Conservation (phyloP, 306 rosid species). For the Inga leiocalycina region DNA sequence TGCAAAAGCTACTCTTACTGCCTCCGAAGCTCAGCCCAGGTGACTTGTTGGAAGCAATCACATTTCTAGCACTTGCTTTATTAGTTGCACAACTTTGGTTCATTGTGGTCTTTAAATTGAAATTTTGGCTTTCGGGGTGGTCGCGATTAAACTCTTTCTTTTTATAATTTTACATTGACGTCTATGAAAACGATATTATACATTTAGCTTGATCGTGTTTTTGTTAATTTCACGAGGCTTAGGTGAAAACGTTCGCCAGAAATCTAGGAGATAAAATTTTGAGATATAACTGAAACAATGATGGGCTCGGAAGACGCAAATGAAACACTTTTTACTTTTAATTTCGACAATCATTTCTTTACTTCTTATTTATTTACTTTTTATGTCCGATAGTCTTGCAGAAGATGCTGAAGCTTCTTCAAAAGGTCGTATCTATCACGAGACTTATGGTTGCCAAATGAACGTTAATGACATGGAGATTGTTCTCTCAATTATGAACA, state of each 20-base stretch:
- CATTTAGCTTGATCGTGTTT: neutral
- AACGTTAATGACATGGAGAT: constrained; percentile 97
- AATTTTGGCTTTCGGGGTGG: constrained; percentile 1
- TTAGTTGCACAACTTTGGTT: neutral
- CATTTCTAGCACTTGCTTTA: neutral
- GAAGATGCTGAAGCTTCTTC: constrained; percentile 56
- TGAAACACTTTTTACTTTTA: constrained; percentile 17
- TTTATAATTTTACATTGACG: neutral
- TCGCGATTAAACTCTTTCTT: neutral
- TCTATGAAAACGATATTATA: neutral
- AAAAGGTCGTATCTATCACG: constrained; percentile 85
- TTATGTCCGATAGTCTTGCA: constrained; percentile 46
- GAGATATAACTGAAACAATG: neutral
- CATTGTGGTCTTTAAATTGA: neutral
- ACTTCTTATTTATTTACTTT: neutral
- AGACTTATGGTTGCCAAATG: constrained; percentile 99
- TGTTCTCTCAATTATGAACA: constrained; percentile 85
- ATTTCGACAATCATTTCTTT: neutral
- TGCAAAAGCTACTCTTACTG: constrained; percentile 57
- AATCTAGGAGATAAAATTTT: neutral
- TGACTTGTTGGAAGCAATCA: constrained; percentile 34
- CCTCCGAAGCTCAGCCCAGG: constrained; percentile 57
- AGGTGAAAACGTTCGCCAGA: neutral
- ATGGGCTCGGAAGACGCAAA: neutral
- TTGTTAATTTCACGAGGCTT: neutral